Evolutionary conservation across 148 eudicot species (phyloP), one percentile per base, ranked within the genome.

Genomic region (Salicornia ramosissima): DNA sequence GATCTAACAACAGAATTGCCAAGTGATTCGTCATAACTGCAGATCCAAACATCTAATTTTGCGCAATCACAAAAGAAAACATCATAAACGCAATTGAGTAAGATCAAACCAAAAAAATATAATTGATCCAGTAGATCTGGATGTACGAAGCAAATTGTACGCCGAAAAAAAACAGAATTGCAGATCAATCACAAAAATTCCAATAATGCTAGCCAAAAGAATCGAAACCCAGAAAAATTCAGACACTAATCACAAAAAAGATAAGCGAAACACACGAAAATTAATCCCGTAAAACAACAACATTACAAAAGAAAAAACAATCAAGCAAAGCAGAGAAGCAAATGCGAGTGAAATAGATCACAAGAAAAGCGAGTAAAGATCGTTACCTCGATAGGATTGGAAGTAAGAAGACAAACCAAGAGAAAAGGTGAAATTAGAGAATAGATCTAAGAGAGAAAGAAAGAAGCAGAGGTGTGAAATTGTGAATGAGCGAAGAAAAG

Each of bases 11-110:
- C 64, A 65, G 25, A 43, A 16, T 68, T 13, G 43, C 26, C 1
- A 28, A 40, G 26, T 62, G 29, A 56, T 29, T 33, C 59, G 61
- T 54, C 56, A 49, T 18, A 70, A 52, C n/a, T 51, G 51, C 58
- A 73, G 77, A 76, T 76, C 77, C 77, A 69, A 63, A 21, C 69
- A 68, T 69, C 67, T 46, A 15, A 69, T 75, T 61, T 76, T 10
- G 22, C 33, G 18, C 39, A 60, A 46, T 39, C 8, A 51, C 49
- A 12, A 52, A 68, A 12, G 5, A 15, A 36, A 42, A 16, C 43
- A 33, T 25, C 58, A 2, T 18, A 47, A 60, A 64, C 14, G 59
- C 53, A 66, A 50, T 66, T 30, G 21, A 46, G 11, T 33, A 6
- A 64, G 3, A 70, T 29, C 30, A 42, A 47, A 24, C 2, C 45